Percentiles rank a stretch among this genome's conserved stretches.
phyloP scores from a whole-genome alignment of 805 yeast genomes.

The Cyberlindnera veronae region DNA sequence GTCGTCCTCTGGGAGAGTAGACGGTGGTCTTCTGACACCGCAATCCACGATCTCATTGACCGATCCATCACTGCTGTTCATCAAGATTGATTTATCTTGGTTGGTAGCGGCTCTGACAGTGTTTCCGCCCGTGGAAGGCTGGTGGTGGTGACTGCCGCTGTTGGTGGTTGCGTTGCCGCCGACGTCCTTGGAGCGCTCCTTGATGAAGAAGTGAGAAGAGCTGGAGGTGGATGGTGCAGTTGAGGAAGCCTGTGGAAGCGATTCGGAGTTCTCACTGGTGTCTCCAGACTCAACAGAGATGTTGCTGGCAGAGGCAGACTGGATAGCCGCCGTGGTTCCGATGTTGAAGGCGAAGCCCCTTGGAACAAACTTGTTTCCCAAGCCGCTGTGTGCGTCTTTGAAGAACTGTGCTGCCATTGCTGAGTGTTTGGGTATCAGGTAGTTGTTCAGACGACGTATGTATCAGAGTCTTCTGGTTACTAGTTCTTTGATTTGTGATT shows the following conservation, averaged over 20 bases:
- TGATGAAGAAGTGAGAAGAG: conserved; percentile 4
- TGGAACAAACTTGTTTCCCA: conserved; percentile 23
- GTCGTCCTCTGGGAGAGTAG: not conserved
- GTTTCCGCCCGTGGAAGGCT: not conserved
- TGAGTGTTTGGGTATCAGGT: no score
- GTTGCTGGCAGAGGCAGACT: not conserved
- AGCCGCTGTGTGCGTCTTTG: conserved; percentile 22
- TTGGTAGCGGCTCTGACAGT: no score
- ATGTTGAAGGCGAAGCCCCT: conserved; percentile 22
- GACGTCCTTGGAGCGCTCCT: conserved; percentile 1
- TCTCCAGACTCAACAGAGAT: conserved; percentile 6
- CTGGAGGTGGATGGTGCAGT: conserved; percentile 15
- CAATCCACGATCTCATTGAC: not conserved
- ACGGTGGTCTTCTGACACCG: not conserved
- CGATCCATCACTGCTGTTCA: not conserved
- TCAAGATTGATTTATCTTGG: no score
- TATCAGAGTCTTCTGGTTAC: no score
- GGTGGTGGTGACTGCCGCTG: conserved; percentile 2
- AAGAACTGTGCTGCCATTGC: conserved; percentile 28
- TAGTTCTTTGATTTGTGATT: no score
- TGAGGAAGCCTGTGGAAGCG: conserved; percentile 7
- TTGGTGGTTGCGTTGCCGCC: not conserved
- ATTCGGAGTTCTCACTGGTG: conserved; percentile 2
- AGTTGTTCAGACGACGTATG: no score
- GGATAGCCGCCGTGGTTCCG: conserved; percentile 6